Evolutionary conservation across 2,329 filamentous ascomycete genomes (phyloP).

Genomic region (Fusarium buharicum): DNA sequence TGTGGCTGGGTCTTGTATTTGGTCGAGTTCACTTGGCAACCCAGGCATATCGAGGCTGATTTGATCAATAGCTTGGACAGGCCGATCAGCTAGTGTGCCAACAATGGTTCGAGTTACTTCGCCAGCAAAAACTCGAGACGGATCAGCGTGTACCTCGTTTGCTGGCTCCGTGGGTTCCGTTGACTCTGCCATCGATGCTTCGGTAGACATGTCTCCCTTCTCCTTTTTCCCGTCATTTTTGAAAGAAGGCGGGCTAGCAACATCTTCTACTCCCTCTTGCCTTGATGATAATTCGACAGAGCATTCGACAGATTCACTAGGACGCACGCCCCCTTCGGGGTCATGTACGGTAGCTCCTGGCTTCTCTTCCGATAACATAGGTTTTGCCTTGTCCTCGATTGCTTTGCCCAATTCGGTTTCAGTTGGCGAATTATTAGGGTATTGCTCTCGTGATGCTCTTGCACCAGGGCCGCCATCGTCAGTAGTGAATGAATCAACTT

Average conservation of each 20-base stretch:
- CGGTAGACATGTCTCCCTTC: slow-evolving; percentile 28
- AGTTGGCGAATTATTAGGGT: neutral
- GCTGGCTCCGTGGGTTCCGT: slow-evolving; percentile 2
- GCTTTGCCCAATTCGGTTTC: neutral
- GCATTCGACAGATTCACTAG: neutral
- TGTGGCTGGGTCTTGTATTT: neutral
- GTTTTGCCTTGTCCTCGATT: slow-evolving; percentile 8
- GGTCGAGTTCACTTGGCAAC: neutral
- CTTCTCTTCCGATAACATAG: neutral
- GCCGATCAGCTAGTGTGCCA: neutral
- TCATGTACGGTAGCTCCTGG: slow-evolving; percentile 3
- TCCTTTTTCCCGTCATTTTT: slow-evolving; percentile 38
- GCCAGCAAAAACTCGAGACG: neutral
- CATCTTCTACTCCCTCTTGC: slow-evolving; percentile 18
- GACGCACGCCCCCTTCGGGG: neutral
- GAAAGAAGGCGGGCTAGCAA: slow-evolving; percentile 8
- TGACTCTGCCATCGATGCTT: neutral
- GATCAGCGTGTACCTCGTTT: neutral
- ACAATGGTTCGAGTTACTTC: neutral
- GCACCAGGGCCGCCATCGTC: neutral
- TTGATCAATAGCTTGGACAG: neutral
- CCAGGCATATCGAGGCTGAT: neutral
- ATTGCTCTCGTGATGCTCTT: neutral
- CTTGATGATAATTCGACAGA: neutral
- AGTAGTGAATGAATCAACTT: neutral